Percentiles rank a stretch among this genome's conserved stretches.
phyloP scores from a whole-genome alignment of 495 filamentous ascomycete species.

The Penicillium taxi region DNA sequence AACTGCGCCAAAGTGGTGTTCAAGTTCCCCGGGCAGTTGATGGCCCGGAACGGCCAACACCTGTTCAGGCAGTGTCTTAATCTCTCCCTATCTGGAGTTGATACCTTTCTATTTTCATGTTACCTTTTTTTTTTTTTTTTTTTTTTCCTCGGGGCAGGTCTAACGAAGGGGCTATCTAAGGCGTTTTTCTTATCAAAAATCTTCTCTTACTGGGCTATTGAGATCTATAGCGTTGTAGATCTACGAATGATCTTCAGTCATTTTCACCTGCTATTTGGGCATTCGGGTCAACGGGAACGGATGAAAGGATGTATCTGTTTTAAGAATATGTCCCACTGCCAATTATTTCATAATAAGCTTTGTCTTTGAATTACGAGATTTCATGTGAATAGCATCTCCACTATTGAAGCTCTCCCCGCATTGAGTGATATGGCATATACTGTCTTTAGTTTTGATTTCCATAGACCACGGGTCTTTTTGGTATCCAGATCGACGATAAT shows the following conservation, averaged over 20 bases:
- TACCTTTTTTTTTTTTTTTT: not conserved
- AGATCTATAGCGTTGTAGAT: not conserved
- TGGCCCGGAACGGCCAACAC: slow-evolving; percentile 19
- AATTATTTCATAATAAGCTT: too few species aligned
- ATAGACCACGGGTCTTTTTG: too few species aligned
- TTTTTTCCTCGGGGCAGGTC: not conserved
- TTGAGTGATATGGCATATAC: not conserved
- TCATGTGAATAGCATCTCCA: not conserved
- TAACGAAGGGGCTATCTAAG: too few species aligned
- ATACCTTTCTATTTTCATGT: not conserved
- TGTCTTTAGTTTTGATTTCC: too few species aligned
- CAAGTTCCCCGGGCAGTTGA: slow-evolving; percentile 30
- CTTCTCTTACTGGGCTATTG: too few species aligned
- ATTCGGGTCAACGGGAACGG: slow-evolving; percentile 22
- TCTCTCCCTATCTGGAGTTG: not conserved
- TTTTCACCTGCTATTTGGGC: slow-evolving; percentile 3
- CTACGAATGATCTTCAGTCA: not conserved
- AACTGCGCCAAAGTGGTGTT: slow-evolving; percentile 30
- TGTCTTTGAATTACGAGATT: too few species aligned
- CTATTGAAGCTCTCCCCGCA: slow-evolving; percentile 21
- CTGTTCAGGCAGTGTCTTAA: slow-evolving; percentile 34
- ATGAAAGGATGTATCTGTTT: slow-evolving; percentile 14
- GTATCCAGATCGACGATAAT: too few species aligned
- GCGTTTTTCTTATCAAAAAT: too few species aligned
- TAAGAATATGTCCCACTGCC: not conserved